Evolutionary conservation across 2,329 filamentous ascomycete genomes (phyloP).

Genomic region (Tothia fuscella): DNA sequence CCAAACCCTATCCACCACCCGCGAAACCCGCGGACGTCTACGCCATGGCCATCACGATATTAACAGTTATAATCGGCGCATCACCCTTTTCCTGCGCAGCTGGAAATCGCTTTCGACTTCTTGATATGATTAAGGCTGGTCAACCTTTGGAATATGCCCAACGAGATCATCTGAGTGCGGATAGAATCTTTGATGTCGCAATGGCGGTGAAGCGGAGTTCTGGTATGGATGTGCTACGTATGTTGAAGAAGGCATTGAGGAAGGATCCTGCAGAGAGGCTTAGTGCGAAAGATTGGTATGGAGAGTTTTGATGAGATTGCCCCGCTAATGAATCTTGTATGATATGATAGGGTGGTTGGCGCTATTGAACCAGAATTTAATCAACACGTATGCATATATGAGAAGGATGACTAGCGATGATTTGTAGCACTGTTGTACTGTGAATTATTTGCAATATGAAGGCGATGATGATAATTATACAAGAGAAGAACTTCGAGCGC

Average conservation of each 20-base stretch:
- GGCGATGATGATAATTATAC: too few species aligned
- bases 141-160: constrained; percentile 27
- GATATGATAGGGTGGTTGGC: too few species aligned
- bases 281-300: constrained; percentile 1
- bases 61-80: constrained; percentile 30
- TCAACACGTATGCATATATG: too few species aligned
- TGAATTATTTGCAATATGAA: too few species aligned
- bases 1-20: constrained; percentile 18
- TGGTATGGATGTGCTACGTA: not conserved
- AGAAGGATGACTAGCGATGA: too few species aligned
- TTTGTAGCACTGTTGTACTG: too few species aligned
- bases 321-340: too few species aligned
- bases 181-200: not conserved
- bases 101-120: constrained; percentile 28
- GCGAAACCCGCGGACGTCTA: constrained; percentile 31
- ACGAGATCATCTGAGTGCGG: not conserved
- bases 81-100: constrained; percentile 29
- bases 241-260: not conserved
- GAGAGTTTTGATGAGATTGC: not conserved
- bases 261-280: constrained; percentile 4
- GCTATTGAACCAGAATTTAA: too few species aligned
- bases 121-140: constrained; percentile 33
- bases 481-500: too few species aligned
- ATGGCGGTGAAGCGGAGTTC: not conserved
- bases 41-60: constrained; percentile 32